Conservation (phyloP, 129 eudicot species). For the Calendula officinalis region DNA sequence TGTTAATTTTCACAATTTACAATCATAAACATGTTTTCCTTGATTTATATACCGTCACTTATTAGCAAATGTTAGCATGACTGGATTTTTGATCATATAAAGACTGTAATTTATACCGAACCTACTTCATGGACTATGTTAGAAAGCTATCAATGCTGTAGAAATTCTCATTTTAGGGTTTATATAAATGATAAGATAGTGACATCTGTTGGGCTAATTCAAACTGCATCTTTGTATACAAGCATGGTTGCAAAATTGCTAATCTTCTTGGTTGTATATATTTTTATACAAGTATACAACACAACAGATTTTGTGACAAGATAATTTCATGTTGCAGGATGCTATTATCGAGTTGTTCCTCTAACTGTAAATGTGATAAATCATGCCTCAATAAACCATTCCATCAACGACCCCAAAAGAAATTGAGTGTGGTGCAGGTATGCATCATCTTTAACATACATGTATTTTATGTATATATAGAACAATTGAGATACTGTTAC, state of each 20-base stretch:
- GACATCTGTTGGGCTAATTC: too few relatives aligned
- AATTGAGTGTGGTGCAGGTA: constrained; percentile 86
- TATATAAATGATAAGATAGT: background rate
- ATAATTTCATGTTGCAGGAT: constrained; percentile 52
- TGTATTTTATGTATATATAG: too few relatives aligned
- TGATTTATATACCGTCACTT: background rate
- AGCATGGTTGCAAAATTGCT: too few relatives aligned
- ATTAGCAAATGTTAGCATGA: background rate
- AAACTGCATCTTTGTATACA: too few relatives aligned
- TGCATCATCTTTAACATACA: background rate
- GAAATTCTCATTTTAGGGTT: background rate
- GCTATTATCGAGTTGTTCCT: constrained; percentile 87
- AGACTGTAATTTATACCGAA: background rate
- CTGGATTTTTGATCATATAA: background rate
- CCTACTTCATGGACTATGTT: background rate
- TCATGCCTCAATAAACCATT: constrained; percentile 87
- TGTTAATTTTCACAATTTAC: constrained; percentile 3
- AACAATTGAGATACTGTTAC: too few relatives aligned
- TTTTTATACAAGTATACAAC: too few relatives aligned
- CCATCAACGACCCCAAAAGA: constrained; percentile 73
- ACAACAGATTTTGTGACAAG: constrained; percentile 15
- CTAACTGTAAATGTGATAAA: constrained; percentile 81
- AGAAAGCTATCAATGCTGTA: too few relatives aligned
- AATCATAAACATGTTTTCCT: background rate
- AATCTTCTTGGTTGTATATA: too few relatives aligned